Conservation (phyloP, 2,329 filamentous ascomycete species). For the Ceratocystis eucalypticola region DNA sequence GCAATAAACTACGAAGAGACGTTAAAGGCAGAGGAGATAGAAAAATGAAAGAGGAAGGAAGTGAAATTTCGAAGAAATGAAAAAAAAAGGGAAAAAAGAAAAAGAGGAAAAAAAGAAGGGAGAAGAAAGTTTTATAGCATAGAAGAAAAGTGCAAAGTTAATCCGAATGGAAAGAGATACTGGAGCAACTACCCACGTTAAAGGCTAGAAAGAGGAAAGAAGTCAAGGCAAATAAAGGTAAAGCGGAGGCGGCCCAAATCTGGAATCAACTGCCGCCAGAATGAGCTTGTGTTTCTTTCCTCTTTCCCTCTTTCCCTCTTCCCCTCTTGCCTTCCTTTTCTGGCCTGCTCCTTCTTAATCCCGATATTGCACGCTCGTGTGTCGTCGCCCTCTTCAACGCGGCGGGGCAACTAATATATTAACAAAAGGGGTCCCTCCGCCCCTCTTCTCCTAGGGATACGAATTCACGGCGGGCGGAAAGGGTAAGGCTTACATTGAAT, state of each 20-base stretch:
- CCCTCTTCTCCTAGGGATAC: not conserved
- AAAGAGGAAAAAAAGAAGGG: not conserved
- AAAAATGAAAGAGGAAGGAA: not conserved
- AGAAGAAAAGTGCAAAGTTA: not conserved
- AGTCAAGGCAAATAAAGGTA: not conserved
- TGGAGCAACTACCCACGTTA: not conserved
- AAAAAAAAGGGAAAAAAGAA: not conserved
- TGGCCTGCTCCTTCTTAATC: constrained; percentile 3
- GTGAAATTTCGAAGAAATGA: not conserved
- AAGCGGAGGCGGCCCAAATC: not conserved
- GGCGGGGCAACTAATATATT: not conserved
- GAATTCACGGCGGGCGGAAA: not conserved
- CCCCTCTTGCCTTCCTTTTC: not conserved
- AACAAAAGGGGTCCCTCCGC: not conserved
- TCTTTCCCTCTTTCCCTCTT: not conserved
- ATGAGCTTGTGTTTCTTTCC: not conserved
- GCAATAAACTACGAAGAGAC: too few relatives aligned
- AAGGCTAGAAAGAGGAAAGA: not conserved
- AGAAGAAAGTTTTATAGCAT: not conserved
- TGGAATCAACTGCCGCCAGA: not conserved
- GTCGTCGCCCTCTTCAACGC: not conserved
- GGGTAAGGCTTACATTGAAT: not conserved
- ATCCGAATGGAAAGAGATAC: not conserved
- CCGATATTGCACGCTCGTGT: not conserved
- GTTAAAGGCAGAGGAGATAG: not conserved